A percentile compares a stretch with the other conserved stretches of the same genome.
Evolutionary conservation across 495 filamentous ascomycete genomes (phyloP).

Genomic region (Annulohypoxylon nitens): DNA sequence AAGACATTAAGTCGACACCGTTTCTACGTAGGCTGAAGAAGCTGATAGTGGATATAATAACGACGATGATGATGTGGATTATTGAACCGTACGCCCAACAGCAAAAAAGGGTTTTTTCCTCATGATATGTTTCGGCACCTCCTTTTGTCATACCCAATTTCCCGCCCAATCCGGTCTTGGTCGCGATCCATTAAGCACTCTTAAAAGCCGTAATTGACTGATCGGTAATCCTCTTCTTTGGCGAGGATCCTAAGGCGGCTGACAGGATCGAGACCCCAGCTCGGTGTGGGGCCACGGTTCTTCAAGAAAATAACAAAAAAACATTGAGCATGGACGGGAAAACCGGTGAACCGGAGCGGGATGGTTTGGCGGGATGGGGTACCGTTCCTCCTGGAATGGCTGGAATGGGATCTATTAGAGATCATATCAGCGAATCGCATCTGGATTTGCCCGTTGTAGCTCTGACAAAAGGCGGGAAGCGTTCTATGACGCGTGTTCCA

Average conservation of each 20-base stretch:
- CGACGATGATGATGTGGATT: neutral
- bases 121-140: neutral
- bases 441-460: neutral
- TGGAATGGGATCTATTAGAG: neutral
- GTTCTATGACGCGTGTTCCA: slow-evolving; percentile 4
- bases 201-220: slow-evolving; percentile 25
- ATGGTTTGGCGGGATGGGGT: neutral
- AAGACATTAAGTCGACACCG: neutral
- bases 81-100: neutral
- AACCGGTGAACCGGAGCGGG: slow-evolving; percentile 3
- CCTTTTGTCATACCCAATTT: slow-evolving; percentile 12
- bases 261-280: slow-evolving; percentile 35
- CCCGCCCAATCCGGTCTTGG: slow-evolving; percentile 17
- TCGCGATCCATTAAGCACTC: neutral
- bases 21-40: neutral
- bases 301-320: neutral
- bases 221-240: slow-evolving; percentile 15
- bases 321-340: neutral
- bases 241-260: slow-evolving; percentile 14
- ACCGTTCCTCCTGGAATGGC: neutral
- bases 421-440: neutral
- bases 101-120: neutral
- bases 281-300: neutral
- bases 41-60: neutral
- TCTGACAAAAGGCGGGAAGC: slow-evolving; percentile 3